These are phyloP conservation scores for Pseudoneurospora amorphoporcata DNA, from an alignment of 495 filamentous ascomycete genomes.

Conservation along the genomic window DNA sequence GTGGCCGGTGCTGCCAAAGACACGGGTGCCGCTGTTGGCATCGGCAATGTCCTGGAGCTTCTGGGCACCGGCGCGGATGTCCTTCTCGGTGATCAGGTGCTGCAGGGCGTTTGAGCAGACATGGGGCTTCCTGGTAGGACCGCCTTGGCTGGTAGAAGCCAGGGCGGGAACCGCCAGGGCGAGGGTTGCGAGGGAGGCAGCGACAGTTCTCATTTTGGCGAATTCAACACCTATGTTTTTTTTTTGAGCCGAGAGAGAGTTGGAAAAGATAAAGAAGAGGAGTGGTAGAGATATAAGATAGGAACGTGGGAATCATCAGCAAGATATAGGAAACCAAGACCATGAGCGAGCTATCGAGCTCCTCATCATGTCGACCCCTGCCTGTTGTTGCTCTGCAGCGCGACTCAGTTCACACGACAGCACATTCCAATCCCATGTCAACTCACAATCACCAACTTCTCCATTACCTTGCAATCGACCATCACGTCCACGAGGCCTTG, in stretches of 20 bases:
- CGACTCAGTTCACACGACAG: not conserved
- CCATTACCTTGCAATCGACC: not conserved
- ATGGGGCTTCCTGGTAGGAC: slow-evolving; percentile 1
- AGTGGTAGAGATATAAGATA: not conserved
- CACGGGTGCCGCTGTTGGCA: slow-evolving; percentile 35
- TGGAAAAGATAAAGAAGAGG: not conserved
- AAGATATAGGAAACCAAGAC: not conserved
- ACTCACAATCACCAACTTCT: not conserved
- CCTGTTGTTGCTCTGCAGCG: not conserved
- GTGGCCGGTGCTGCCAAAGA: slow-evolving; percentile 52
- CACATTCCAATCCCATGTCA: not conserved
- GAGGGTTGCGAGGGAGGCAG: not conserved
- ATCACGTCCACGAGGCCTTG: not conserved
- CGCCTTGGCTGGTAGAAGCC: not conserved
- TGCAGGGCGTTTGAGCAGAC: slow-evolving; percentile 18
- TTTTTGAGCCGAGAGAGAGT: not conserved
- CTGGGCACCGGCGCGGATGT: slow-evolving; percentile 33
- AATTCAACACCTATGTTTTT: not conserved
- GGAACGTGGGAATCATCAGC: not conserved
- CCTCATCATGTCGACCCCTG: not conserved
- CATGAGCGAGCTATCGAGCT: not conserved
- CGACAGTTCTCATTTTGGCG: not conserved
- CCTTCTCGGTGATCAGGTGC: slow-evolving; percentile 27
- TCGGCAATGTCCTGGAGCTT: slow-evolving; percentile 34
- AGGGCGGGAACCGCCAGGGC: not conserved